Percentiles rank a stretch among this genome's conserved stretches.
Evolutionary conservation across 371 early-diverging fungal genomes (phyloP).

Genomic region (Smittium mucronatum): DNA sequence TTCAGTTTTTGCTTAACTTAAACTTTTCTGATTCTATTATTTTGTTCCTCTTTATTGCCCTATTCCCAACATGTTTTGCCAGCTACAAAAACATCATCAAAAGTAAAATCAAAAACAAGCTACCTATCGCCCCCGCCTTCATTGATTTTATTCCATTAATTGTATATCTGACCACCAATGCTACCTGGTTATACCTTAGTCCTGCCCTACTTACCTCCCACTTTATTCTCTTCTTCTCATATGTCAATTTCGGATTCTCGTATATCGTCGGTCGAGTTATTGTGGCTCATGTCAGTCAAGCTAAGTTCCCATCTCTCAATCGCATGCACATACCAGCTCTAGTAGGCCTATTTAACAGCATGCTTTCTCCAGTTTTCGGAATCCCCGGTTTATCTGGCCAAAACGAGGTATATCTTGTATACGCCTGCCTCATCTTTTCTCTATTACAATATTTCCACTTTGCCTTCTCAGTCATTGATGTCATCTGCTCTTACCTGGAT

Average conservation of each 20-base stretch:
- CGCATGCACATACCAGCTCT: conserved; percentile 44
- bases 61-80: conserved; percentile 43
- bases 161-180: conserved; percentile 38
- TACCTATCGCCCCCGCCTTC: conserved; percentile 40
- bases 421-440: conserved; percentile 38
- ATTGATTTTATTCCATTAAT: conserved; percentile 51
- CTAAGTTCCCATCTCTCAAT: conserved; percentile 60
- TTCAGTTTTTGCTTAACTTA: conserved; percentile 44
- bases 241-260: conserved; percentile 66
- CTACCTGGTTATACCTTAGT: conserved; percentile 57
- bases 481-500: conserved; percentile 67
- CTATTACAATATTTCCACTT: conserved; percentile 52
- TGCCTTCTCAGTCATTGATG: conserved; percentile 54
- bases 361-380: conserved; percentile 32
- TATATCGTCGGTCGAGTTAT: conserved; percentile 75
- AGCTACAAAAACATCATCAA: conserved; percentile 42
- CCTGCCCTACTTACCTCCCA: conserved; percentile 49
- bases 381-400: conserved; percentile 24
- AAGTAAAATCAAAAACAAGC: conserved; percentile 37
- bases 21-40: background rate
- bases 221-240: conserved; percentile 49
- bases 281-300: conserved; percentile 70
- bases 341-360: conserved; percentile 52
- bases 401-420: conserved; percentile 41
- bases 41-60: conserved; percentile 36